Evolutionary conservation across 495 filamentous ascomycete species (phyloP).

Genomic region (Glonium stellatum): DNA sequence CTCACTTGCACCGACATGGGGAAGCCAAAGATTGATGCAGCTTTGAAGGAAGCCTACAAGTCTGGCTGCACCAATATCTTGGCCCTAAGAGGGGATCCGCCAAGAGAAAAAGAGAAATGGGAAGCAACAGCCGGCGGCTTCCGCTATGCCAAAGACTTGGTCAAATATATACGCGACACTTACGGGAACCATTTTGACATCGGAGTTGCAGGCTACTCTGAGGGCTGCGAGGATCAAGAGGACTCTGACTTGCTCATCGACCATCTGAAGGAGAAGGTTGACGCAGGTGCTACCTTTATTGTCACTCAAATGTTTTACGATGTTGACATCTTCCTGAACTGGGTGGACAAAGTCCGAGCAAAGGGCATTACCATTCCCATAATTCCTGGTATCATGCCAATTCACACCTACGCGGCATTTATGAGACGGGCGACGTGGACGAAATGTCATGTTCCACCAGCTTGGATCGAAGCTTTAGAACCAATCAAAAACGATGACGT

Average conservation of each 20-base stretch:
- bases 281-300: constrained; percentile 87
- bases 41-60: constrained; percentile 82
- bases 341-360: constrained; percentile 78
- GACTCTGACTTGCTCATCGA: constrained; percentile 79
- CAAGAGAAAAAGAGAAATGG: constrained; percentile 91
- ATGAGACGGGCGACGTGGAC: constrained; percentile 84
- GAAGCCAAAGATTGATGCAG: constrained; percentile 78
- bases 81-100: constrained; percentile 89
- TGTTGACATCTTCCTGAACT: constrained; percentile 83
- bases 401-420: constrained; percentile 89
- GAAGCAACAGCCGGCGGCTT: constrained; percentile 78
- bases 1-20: constrained; percentile 99
- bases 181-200: constrained; percentile 98
- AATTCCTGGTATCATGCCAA: constrained; percentile 98
- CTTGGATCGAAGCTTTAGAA: constrained; percentile 76
- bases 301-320: constrained; percentile 99
- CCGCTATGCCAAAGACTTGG: constrained; percentile 85
- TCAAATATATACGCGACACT: constrained; percentile 79
- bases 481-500: constrained; percentile 96
- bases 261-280: constrained; percentile 95
- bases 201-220: constrained; percentile 94
- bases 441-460: constrained; percentile 68
- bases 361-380: constrained; percentile 85
- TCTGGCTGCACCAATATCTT: constrained; percentile 97
- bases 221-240: constrained; percentile 87